Evolutionary conservation across 345 rosid genomes (phyloP).

Genomic region (Ceriops decandra): DNA sequence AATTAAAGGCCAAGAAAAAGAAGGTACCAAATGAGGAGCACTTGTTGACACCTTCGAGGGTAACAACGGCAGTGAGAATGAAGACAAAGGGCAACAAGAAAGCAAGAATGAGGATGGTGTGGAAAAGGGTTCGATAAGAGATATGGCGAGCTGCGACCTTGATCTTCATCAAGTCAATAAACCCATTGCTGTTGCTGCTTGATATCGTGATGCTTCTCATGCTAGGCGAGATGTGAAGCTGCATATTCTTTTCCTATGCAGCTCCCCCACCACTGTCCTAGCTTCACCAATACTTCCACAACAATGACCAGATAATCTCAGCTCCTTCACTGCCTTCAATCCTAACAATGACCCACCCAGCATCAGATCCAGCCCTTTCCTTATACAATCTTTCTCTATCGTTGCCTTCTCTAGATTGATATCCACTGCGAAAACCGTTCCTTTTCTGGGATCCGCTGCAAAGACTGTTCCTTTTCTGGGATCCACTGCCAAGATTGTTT

Average conservation of each 20-base stretch:
- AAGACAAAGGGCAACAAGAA: slow-evolving; percentile 97
- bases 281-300: slow-evolving; percentile 25
- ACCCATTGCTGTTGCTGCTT: slow-evolving; percentile 74
- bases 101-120: slow-evolving; percentile 91
- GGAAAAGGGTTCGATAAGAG: slow-evolving; percentile 94
- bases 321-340: slow-evolving; percentile 25
- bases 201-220: slow-evolving; percentile 99
- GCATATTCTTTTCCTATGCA: slow-evolving; percentile 80
- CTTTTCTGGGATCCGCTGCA: slow-evolving; percentile 20
- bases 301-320: neutral
- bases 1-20: neutral
- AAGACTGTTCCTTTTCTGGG: slow-evolving; percentile 21
- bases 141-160: slow-evolving; percentile 99
- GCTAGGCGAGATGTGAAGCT: slow-evolving; percentile 99
- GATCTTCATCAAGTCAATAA: slow-evolving; percentile 99
- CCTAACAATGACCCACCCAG: slow-evolving; percentile 44
- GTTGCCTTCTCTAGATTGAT: neutral
- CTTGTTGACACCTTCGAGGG: slow-evolving; percentile 99
- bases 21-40: slow-evolving; percentile 94
- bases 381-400: slow-evolving; percentile 6
- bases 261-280: slow-evolving; percentile 27
- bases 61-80: slow-evolving; percentile 95
- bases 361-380: slow-evolving; percentile 68
- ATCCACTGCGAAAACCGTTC: slow-evolving; percentile 17
- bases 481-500: slow-evolving; percentile 19